phyloP scores from a whole-genome alignment of 2,329 filamentous ascomycete species.

The Fusarium subtropicale region DNA sequence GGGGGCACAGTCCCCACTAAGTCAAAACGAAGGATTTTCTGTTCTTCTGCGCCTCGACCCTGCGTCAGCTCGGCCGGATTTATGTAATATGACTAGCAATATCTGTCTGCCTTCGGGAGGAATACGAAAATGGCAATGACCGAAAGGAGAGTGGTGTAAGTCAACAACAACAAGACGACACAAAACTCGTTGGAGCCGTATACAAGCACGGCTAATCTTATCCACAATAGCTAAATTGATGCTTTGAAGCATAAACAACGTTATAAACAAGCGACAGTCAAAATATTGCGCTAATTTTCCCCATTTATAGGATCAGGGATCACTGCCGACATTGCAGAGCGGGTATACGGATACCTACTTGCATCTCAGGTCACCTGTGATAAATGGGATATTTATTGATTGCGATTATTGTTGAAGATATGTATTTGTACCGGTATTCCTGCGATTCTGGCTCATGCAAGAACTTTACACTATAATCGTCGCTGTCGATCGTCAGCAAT shows the following conservation, averaged over 20 bases:
- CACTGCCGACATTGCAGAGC: too few relatives aligned
- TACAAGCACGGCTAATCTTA: not conserved
- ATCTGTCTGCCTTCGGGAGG: not conserved
- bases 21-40: not conserved
- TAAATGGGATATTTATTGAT: too few relatives aligned
- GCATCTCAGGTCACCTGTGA: too few relatives aligned
- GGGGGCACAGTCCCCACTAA: not conserved
- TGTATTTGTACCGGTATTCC: too few relatives aligned
- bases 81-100: not conserved
- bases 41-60: not conserved
- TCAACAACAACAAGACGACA: not conserved
- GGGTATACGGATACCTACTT: too few relatives aligned
- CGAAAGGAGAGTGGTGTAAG: not conserved
- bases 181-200: not conserved
- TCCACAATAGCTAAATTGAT: not conserved
- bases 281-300: fast-evolving
- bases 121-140: not conserved
- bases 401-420: too few relatives aligned
- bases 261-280: fast-evolving
- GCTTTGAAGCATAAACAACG: not conserved
- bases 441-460: too few relatives aligned
- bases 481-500: too few relatives aligned
- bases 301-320: fast-evolving
- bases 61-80: not conserved
- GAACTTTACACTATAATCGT: fast-evolving